A percentile compares a stretch with the other conserved stretches of the same genome.
phyloP scores from a whole-genome alignment of 192 early-diverging fungal species.

The Allomyces arbusculus region DNA sequence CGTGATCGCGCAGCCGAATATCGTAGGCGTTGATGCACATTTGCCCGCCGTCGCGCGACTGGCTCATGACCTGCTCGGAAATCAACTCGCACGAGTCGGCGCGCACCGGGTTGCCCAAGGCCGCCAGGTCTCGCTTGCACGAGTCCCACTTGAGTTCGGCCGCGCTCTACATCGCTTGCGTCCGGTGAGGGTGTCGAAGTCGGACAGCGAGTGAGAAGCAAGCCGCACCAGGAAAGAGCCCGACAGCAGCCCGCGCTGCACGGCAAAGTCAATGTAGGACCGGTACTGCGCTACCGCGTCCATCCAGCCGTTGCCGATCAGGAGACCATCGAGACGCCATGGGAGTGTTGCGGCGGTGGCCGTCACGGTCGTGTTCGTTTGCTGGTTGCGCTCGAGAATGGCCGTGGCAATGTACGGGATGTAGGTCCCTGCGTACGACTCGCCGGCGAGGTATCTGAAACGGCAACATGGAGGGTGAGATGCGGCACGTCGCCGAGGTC shows the following conservation, averaged over 20 bases:
- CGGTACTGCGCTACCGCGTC: conserved; percentile 19
- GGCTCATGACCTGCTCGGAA: not conserved
- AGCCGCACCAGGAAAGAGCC: conserved; percentile 8
- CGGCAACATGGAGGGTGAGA: no score
- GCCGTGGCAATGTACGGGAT: conserved; percentile 27
- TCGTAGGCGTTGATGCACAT: conserved; percentile 35
- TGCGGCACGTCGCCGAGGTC: no score
- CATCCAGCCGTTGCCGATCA: conserved; percentile 38
- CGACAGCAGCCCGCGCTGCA: conserved; percentile 9
- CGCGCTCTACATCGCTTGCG: not conserved
- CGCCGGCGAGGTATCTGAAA: conserved; percentile 14
- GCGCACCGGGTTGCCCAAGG: not conserved
- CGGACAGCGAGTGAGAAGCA: no score
- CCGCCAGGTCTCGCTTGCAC: conserved; percentile 4
- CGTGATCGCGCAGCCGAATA: conserved; percentile 21
- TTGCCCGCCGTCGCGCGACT: conserved; percentile 3
- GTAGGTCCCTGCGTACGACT: conserved; percentile 31
- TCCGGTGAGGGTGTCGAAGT: no score
- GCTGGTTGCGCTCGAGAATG: conserved; percentile 9
- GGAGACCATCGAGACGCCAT: conserved; percentile 10
- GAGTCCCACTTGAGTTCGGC: conserved; percentile 5
- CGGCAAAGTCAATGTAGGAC: conserved; percentile 12
- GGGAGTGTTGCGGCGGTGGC: not conserved
- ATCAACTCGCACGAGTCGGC: not conserved
- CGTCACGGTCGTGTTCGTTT: not conserved